phyloP scores from a whole-genome alignment of 2,329 filamentous ascomycete genomes.

The Colletotrichum sp. region DNA sequence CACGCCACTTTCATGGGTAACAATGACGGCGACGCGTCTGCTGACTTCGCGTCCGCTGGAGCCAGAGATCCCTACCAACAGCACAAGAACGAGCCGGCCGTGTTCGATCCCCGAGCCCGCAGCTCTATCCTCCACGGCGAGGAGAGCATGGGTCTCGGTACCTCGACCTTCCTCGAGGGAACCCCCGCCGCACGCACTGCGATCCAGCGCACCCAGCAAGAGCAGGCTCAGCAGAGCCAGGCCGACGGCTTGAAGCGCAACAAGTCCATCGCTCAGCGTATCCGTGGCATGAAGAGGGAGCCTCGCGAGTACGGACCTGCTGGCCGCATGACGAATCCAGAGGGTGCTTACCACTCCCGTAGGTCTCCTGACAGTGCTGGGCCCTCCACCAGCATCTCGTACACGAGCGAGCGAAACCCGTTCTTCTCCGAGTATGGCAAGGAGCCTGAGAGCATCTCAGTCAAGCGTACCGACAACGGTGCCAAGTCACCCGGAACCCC shows the following conservation, averaged over 20 bases:
- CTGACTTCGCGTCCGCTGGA: slow-evolving; percentile 67
- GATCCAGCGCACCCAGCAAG: slow-evolving; percentile 77
- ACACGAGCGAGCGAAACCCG: slow-evolving; percentile 67
- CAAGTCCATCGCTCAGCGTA: slow-evolving; percentile 92
- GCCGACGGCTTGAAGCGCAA: slow-evolving; percentile 77
- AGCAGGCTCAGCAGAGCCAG: slow-evolving; percentile 61
- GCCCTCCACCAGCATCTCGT: slow-evolving; percentile 35
- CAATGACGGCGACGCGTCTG: slow-evolving; percentile 82
- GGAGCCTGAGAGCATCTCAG: slow-evolving; percentile 56
- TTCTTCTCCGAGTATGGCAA: slow-evolving; percentile 82
- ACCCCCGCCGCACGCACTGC: slow-evolving; percentile 84
- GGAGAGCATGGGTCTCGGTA: slow-evolving; percentile 83
- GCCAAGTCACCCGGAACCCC: slow-evolving; percentile 62
- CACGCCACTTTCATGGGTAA: slow-evolving; percentile 87
- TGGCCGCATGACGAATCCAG: slow-evolving; percentile 64
- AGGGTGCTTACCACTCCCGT: slow-evolving; percentile 46
- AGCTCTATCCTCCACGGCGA: slow-evolving; percentile 82
- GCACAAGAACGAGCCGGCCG: slow-evolving; percentile 41
- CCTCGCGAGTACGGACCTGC: slow-evolving; percentile 64
- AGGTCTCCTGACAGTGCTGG: slow-evolving; percentile 44
- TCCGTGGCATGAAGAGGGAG: slow-evolving; percentile 82
- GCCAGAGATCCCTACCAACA: slow-evolving; percentile 29
- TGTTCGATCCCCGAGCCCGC: slow-evolving; percentile 73
- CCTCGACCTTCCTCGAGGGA: slow-evolving; percentile 94
- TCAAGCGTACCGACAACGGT: slow-evolving; percentile 43